Base-by-base conservation (phyloP, 106 monocot species). In the Triglochin maritima region DNA sequence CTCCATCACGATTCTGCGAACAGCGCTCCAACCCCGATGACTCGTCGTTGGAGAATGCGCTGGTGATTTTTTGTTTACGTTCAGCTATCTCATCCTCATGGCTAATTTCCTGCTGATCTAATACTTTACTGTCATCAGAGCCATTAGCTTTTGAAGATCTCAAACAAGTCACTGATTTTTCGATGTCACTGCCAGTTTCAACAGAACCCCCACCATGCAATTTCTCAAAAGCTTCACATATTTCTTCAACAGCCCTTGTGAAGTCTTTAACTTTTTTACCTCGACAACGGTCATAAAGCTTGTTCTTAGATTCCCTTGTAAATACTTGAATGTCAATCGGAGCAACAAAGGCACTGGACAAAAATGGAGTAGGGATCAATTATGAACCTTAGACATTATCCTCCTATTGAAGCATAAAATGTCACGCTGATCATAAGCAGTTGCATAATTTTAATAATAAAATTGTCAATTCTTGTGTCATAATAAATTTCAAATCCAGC, bases 311-410 rank as follows among this genome's bases (percentile, higher is more conserved):
- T 62, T 95, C 89, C 76, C 71, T 69, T 43, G 77, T 87, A 69
- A 90, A 95, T 53, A 76, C 57, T 64, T 95, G 85, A 72, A 95
- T 87, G 70, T 95, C 94, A 69, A 72, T 64, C 47, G 87, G 89
- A 50, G 89, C 77, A 73, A 95, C 85, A 79, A 85, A 87, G 79
- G 94, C 94, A 81, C 94, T 94, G 85, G 77, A 87, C n/a, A 50
- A 66, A 49, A 29, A 52, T 41, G 6, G 16, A 29, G 42, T 17
- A 52, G 11, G 29, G 29, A 29, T 29, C 29, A 29, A 29, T 29
- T 29, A 29, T 29, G 29, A 29, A 29, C 29, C 29, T 29, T 29
- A 1, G 29, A 29, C 29, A 29, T 29, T 29, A 29, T 29, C 29
- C 29, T 29, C 29, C 29, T 29, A 29, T 29, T 29, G 29, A 29